Evolutionary conservation across 768 basidiomycete species (phyloP), one percentile per base, ranked within the genome.

Genomic region (Hygrophoropsis aurantiaca): DNA sequence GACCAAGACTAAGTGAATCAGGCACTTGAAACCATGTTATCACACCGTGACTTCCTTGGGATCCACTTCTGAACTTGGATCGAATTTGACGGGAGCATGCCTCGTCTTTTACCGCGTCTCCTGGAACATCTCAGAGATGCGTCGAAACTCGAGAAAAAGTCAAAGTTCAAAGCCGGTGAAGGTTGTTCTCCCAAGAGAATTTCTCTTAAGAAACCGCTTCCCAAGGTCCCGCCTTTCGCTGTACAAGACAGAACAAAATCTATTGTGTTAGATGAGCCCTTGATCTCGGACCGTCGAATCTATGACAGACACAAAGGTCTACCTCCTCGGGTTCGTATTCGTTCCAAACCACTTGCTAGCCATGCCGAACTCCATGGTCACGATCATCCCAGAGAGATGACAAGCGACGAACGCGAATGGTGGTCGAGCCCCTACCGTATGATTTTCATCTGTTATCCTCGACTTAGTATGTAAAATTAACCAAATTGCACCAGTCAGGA

Each of bases 351-450:
- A 54, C 44, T 55, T 57, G 40, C 21, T 37, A 18, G 54, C 48
- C 24, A 47, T 49, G 38, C 49, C 42, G 23, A 38, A 40, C 38
- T 9, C 35, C 44, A 45, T 5, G 58, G 62, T 25, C 33, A 64
- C 38, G 76, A 80, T 50, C 43, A 46, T 13, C 75, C 74, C 11
- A 72, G 84, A 25, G 71, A 70, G 47, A 90, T 90, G 88, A 74
- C 78, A 0, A 55, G 59, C 34, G 69, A 80, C 55, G 87, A 90
- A 67, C 70, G 77, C 53, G 62, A 63, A 21, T 87, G 83, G 80
- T 85, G 79, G 80, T 75, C 85, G 10, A 87, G 80, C 59, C 87
- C 89, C 45, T 92, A 90, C 64, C 72, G 88, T 90, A 67, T 51
- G 68, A 69, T 32, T 16, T 30, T 25, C 33, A 5, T 35, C 19